Conservation (phyloP, 2,329 filamentous ascomycete genomes). For the Tolypocladium tropicale region DNA sequence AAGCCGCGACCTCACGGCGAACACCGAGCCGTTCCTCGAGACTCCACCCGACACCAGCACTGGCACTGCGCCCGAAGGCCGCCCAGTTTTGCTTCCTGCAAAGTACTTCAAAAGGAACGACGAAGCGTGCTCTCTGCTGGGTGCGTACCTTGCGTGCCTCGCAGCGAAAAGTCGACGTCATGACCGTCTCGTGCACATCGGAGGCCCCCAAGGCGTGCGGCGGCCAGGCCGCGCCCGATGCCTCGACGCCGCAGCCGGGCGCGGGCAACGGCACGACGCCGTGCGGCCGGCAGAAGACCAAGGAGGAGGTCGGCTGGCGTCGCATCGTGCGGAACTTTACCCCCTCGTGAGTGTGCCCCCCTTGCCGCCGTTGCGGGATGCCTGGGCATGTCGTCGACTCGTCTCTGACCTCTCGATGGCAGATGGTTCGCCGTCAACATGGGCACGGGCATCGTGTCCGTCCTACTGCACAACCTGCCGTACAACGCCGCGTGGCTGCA, state of each 20-base stretch:
- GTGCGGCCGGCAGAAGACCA: slow-evolving; percentile 13
- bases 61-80: neutral
- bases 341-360: slow-evolving; percentile 32
- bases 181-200: neutral
- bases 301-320: slow-evolving; percentile 28
- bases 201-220: neutral
- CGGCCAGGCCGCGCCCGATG: neutral
- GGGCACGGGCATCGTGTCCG: slow-evolving; percentile 58
- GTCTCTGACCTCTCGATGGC: neutral
- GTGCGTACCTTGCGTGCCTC: neutral
- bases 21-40: neutral
- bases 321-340: slow-evolving; percentile 42
- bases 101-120: neutral
- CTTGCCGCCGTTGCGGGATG: neutral
- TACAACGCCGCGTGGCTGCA: slow-evolving; percentile 48
- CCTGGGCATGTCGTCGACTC: neutral
- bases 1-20: no score
- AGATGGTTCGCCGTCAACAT: slow-evolving; percentile 52
- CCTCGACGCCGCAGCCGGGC: neutral
- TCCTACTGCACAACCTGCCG: slow-evolving; percentile 51
- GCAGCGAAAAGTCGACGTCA: neutral
- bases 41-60: neutral
- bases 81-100: neutral
- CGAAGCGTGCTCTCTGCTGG: neutral
- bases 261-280: slow-evolving; percentile 3